These are phyloP conservation scores for Hanseniaspora jakobsenii DNA, from an alignment of 805 yeast genomes.

Conservation along the genomic window DNA sequence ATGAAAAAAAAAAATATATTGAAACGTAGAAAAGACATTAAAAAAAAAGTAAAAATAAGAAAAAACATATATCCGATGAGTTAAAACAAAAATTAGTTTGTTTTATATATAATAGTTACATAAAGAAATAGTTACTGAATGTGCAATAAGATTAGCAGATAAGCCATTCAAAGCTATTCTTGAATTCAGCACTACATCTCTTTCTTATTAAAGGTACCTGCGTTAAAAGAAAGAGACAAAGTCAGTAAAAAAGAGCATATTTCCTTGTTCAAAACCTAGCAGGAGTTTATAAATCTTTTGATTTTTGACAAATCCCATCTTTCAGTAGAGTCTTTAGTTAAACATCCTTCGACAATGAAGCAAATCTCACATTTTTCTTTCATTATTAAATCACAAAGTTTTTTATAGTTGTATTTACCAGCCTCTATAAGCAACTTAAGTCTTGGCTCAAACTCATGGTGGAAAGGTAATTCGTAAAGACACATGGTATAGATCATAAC, in stretches of 20 bases:
- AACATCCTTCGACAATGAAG: conserved; percentile 40
- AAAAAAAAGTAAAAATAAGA: no score
- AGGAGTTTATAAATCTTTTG: conserved; percentile 4
- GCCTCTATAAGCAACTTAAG: conserved; percentile 58
- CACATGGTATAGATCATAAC: conserved; percentile 62
- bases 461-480: conserved; percentile 67
- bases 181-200: no score
- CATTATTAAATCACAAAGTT: conserved; percentile 18
- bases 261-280: background rate
- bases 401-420: conserved; percentile 44
- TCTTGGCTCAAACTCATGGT: conserved; percentile 72
- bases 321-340: conserved; percentile 38
- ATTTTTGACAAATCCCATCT: conserved; percentile 41
- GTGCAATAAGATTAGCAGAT: no score
- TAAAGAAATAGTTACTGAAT: no score
- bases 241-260: background rate
- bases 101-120: no score
- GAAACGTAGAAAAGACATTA: no score
- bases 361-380: conserved; percentile 20
- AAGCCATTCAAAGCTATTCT: no score
- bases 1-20: no score
- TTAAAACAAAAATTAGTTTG: no score
- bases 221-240: no score
- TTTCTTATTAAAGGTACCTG: no score
- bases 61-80: no score